Evolutionary conservation across 2,329 filamentous ascomycete genomes (phyloP), one percentile per base, ranked within the genome.

Genomic region (Fusarium sp.): DNA sequence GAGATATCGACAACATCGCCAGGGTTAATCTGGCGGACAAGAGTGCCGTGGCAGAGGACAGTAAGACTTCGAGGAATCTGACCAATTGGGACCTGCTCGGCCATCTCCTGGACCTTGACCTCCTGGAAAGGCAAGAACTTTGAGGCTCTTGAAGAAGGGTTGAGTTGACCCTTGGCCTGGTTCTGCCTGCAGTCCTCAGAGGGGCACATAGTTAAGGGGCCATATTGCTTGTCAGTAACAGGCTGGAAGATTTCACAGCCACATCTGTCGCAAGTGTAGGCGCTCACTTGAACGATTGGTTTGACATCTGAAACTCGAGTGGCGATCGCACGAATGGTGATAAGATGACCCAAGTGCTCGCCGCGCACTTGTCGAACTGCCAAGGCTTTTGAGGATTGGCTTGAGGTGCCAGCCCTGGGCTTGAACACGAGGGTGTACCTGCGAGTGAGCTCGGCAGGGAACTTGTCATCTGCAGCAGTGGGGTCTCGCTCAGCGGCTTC

Each of bases 51-150:
- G 82, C 95, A 97, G 78, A 97, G 90, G 28, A 99, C 86, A 0
- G 95, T 98, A 71, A 99, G 85, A 64, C 94, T 94, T 66, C 96
- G 91, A 36, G 96, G 96, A 77, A 99, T 99, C 81, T 99, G 96
- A 56, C 96, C 96, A 72, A 99, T 97, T 13, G 96, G 96, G 1
- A 99, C 96, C 82, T 99, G 96, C 81, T 99, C 96, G n/a, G 96
- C 95, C 91, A 98, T 94, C 81, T 99, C 96, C 83, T 99, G 96
- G 63, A 99, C 95, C 85, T 98, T 98, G 83, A 98, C 91, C 83
- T 99, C 96, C 82, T 99, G 96, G 86, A 99, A 99, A 7, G 96
- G 95, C 78, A 97, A 85, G 79, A 98, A 99, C 79, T 98, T 99
- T 57, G 95, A 98, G 1, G 95, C 96, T 77, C 96, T 90, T n/a